phyloP scores from a whole-genome alignment of 352 stramenopile genomes.

The Pythium dissimile region DNA sequence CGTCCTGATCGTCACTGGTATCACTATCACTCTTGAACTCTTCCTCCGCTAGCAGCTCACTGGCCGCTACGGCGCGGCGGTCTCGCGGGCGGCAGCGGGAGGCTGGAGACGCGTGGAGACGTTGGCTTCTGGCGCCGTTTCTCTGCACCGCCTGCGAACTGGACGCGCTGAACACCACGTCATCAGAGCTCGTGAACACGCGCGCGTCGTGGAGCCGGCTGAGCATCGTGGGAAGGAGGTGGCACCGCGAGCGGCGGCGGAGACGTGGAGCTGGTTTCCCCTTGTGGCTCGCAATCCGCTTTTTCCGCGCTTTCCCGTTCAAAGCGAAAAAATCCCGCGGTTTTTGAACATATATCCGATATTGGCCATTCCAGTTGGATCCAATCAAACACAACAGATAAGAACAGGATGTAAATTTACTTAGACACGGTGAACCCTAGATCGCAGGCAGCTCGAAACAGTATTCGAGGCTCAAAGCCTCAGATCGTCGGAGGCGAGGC shows the following conservation, averaged over 20 bases:
- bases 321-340: not conserved
- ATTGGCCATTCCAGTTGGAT: too few relatives aligned
- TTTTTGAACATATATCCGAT: too few relatives aligned
- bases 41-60: slow-evolving; percentile 1
- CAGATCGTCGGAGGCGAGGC: too few relatives aligned
- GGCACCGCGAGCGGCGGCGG: too few relatives aligned
- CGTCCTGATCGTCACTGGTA: not conserved
- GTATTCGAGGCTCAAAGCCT: too few relatives aligned
- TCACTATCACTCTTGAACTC: slow-evolving; percentile 13
- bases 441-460: too few relatives aligned
- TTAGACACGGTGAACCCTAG: too few relatives aligned
- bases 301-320: not conserved
- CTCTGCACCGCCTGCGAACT: slow-evolving; percentile 13
- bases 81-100: not conserved
- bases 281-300: too few relatives aligned
- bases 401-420: not conserved
- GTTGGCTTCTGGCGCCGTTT: not conserved
- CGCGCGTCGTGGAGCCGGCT: slow-evolving; percentile 54
- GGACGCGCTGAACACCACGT: slow-evolving; percentile 42
- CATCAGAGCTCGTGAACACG: slow-evolving; percentile 60
- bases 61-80: not conserved
- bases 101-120: not conserved
- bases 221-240: slow-evolving; percentile 31
- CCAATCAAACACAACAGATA: too few relatives aligned
- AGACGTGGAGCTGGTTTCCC: not conserved